Base-by-base conservation (phyloP, 2,329 filamentous ascomycete genomes). In the Fusarium redolens region DNA sequence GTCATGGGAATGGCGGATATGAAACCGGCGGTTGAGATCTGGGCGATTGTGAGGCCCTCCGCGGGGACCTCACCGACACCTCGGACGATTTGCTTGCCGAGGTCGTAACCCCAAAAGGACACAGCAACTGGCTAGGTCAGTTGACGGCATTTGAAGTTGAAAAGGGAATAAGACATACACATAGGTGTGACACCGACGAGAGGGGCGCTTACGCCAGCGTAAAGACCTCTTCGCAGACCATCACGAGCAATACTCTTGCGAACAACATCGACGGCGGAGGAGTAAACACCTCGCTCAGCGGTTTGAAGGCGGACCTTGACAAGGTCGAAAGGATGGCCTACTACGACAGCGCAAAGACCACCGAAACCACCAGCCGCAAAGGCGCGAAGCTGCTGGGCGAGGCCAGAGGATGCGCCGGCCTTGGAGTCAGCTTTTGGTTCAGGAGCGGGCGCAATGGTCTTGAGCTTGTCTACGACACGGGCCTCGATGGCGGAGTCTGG, bases 1-100 rank as follows among this genome's bases (percentile, higher is more conserved):
- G 96, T 99, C 94, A 97, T 97, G 79, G 96, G 96, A 68, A 99
- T 93, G 69, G 96, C 96, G 80, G 94, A 97, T 89, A 99, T 97
- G 90, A 98, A 98, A 73, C 96, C 96, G 18, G 96, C 96, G 40
- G 94, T 90, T 38, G 94, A 96, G 83, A 97, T 91, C 83, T 99
- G 96, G 47, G 87, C 92, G 79, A 98, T 95, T 66, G 91, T 91
- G 84, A 93, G 94, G 82, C 94, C 90, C 74, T 91, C 86, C 59
- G 92, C 90, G 28, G 86, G 87, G 65, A 92, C 90, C 20, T 88
- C 87, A 38, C 91, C 92, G 75, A 92, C 83, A 69, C 84, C 86
- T 75, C 90, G 88, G 66, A 99, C 95, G 78, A 99, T 87, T 77
- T 92, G 89, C 84, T 99, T 98, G 84, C 96, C 96, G 74, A 98